Evolutionary conservation across 768 basidiomycete species (phyloP), one percentile per base, ranked within the genome.

Genomic region (Gyrodon lividus): DNA sequence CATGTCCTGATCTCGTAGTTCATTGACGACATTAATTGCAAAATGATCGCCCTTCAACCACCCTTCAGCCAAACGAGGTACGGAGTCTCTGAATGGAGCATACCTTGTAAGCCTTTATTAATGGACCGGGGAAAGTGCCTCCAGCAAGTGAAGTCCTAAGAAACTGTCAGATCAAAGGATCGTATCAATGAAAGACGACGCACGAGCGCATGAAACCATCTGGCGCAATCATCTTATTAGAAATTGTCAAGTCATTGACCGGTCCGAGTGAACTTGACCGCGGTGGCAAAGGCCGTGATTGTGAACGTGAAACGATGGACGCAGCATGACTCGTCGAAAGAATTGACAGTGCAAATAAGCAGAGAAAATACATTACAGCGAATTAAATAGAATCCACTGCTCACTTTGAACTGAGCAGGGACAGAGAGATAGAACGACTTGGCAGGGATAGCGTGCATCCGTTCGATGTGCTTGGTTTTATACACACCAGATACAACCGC

Each of bases 171-270:
- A 30, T 16, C 8, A 24, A 41, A 23, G 26, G 13, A 24, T 12
- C 0, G n/a, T 16, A 3, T 6, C n/a, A 42, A 19, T 3, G 2
- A 40, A 34, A 35, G 39, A 34, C 8, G 48, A 65, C 76, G 22
- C 43, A 75, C 75, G 73, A 70, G 52, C 78, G 70, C 43, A 55
- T 56, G 52, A 76, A 79, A 17, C 80, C 78, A 69, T 81, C 81
- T 3, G 81, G 80, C 20, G 74, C 53, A 45, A 81, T 72, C 23
- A 56, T 41, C 22, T 55, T 57, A 58, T 78, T 79, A 5, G 66
- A 63, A 24, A 80, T 70, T n/a, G 63, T 60, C 6, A 80, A 20
- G 30, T 72, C 64, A 20, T 61, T 54, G 24, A 28, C 26, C 2
- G 63, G 35, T 23, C 64, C 64, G 10, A 65, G 50, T 14, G 19